phyloP scores from a whole-genome alignment of 2,329 filamentous ascomycete genomes.

The Pyrenophora tritici-repentis region DNA sequence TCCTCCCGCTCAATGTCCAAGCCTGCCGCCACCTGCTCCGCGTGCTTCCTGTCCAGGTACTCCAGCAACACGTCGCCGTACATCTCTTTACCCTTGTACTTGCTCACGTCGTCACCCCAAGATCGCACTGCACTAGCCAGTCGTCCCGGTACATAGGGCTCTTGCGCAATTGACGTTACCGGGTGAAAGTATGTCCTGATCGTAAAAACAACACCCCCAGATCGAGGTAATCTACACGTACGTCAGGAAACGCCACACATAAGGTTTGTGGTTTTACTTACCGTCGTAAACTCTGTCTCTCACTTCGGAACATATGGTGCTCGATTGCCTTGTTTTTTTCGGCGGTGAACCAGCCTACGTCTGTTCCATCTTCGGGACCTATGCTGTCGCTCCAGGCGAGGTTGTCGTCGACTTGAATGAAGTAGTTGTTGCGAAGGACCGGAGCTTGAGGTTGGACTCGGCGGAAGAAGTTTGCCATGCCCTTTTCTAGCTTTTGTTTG shows the following conservation, averaged over 20 bases:
- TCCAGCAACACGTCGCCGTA: constrained; percentile 76
- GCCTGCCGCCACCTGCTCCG: constrained; percentile 71
- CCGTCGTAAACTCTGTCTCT: constrained; percentile 71
- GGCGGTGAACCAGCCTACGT: constrained; percentile 70
- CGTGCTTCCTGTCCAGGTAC: constrained; percentile 75
- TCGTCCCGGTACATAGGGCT: constrained; percentile 77
- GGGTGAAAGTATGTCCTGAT: constrained; percentile 81
- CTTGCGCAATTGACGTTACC: constrained; percentile 67
- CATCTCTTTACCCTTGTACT: constrained; percentile 77
- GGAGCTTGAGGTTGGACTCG: constrained; percentile 67
- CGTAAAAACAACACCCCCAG: constrained; percentile 67
- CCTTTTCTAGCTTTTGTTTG: constrained; percentile 71
- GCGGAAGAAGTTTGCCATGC: constrained; percentile 82
- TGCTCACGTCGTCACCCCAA: constrained; percentile 77
- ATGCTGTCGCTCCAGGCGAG: constrained; percentile 79
- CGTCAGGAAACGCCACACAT: background rate
- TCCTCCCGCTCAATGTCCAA: constrained; percentile 67
- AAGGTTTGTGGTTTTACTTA: constrained; percentile 15
- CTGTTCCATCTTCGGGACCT: constrained; percentile 67
- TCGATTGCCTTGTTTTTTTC: constrained; percentile 74
- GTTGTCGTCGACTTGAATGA: constrained; percentile 81
- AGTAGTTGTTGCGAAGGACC: constrained; percentile 78
- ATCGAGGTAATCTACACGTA: constrained; percentile 48
- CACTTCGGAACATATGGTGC: constrained; percentile 77
- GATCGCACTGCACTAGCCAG: constrained; percentile 78